Conservation (phyloP, 495 filamentous ascomycete species). For the Hyaloscypha finlandica region DNA sequence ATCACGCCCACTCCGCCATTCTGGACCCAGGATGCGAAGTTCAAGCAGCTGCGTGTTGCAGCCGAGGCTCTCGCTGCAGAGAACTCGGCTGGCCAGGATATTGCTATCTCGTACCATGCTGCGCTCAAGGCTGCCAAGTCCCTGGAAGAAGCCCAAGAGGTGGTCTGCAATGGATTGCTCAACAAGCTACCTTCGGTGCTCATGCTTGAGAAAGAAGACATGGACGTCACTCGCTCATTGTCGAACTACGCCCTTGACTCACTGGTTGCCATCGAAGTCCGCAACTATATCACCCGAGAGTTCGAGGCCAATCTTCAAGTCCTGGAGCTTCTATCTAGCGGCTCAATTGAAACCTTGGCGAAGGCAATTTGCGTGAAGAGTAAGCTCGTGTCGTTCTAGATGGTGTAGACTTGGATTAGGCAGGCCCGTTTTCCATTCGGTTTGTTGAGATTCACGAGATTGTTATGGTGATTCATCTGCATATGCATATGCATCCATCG, state of each 20-base stretch:
- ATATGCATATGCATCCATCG: too few species aligned
- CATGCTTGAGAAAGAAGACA: slow-evolving; percentile 53
- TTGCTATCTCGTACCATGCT: slow-evolving; percentile 44
- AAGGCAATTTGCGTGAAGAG: slow-evolving; percentile 52
- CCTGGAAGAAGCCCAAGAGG: slow-evolving; percentile 45
- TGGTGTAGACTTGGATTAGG: too few species aligned
- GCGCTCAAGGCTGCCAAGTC: slow-evolving; percentile 44
- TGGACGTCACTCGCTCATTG: slow-evolving; percentile 51
- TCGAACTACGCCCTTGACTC: slow-evolving; percentile 56
- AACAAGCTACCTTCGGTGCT: slow-evolving; percentile 51
- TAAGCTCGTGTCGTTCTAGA: slow-evolving; percentile 45
- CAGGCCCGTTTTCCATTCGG: too few species aligned
- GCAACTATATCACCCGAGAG: slow-evolving; percentile 54
- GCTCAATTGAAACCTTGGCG: slow-evolving; percentile 48
- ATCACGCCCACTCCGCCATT: slow-evolving; percentile 48
- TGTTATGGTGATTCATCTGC: too few species aligned
- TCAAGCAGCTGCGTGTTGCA: slow-evolving; percentile 48
- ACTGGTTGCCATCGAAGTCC: slow-evolving; percentile 59
- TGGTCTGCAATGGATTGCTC: slow-evolving; percentile 46
- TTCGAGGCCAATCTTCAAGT: slow-evolving; percentile 56
- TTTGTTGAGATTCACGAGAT: too few species aligned
- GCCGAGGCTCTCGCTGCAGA: slow-evolving; percentile 41
- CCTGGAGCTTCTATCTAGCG: slow-evolving; percentile 52
- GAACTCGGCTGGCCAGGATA: slow-evolving; percentile 29
- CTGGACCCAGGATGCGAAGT: slow-evolving; percentile 55